Conservation (phyloP, 148 eudicot species). For the Selenicereus undatus region DNA sequence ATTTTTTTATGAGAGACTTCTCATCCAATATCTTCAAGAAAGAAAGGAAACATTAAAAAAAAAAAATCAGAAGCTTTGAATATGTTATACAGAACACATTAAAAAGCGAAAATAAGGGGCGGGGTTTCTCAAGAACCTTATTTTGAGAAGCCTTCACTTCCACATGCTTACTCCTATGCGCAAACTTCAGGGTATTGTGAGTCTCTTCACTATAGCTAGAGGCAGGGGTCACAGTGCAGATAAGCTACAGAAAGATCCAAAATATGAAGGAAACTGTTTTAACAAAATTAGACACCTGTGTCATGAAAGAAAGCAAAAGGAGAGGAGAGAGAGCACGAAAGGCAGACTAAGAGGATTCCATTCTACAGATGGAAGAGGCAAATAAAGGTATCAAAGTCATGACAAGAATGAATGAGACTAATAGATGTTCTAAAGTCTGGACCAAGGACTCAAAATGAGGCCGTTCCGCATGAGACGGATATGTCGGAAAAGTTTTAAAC, state of each 20-base stretch:
- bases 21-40: conserved; percentile 32
- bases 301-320: not conserved
- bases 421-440: not conserved
- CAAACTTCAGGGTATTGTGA: conserved; percentile 80
- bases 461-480: too few species aligned
- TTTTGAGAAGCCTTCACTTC: conserved; percentile 74
- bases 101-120: not conserved
- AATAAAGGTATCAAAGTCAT: not conserved
- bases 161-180: conserved; percentile 69
- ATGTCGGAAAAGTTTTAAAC: too few species aligned
- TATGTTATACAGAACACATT: not conserved
- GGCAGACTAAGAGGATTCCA: not conserved
- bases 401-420: not conserved
- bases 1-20: conserved; percentile 33
- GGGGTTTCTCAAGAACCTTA: conserved; percentile 34
- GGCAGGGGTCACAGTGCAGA: conserved; percentile 82
- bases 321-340: not conserved
- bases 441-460: too few species aligned
- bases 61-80: not conserved
- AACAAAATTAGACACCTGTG: not conserved
- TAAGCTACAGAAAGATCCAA: conserved; percentile 47
- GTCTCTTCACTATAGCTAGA: conserved; percentile 80
- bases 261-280: not conserved
- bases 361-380: not conserved
- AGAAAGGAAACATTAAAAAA: not conserved